Evolutionary conservation across 495 filamentous ascomycete species (phyloP).

Genomic region (Talaromyces proteolyticus): DNA sequence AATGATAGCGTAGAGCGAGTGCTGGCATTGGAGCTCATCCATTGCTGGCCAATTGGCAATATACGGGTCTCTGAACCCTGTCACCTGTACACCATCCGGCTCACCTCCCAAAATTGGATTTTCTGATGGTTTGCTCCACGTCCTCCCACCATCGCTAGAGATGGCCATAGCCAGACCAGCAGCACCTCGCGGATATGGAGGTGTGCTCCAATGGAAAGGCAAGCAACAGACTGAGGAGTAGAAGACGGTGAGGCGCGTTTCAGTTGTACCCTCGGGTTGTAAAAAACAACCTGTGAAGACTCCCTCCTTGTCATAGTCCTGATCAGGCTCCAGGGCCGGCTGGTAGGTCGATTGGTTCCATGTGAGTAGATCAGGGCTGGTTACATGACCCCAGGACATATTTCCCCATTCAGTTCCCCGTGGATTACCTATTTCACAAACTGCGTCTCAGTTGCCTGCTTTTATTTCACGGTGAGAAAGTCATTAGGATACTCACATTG

Average conservation of each 20-base stretch:
- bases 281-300: constrained; percentile 13
- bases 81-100: constrained; percentile 9
- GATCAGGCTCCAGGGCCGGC: constrained; percentile 7
- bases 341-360: constrained; percentile 5
- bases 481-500: constrained; percentile 5
- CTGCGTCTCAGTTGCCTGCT: neutral
- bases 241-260: constrained; percentile 9
- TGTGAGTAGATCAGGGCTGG: constrained; percentile 8
- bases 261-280: neutral
- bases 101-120: constrained; percentile 12
- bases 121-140: constrained; percentile 7
- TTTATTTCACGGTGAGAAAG: neutral
- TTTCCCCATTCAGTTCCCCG: constrained; percentile 13
- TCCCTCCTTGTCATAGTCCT: constrained; percentile 8
- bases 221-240: constrained; percentile 11
- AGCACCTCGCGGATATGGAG: constrained; percentile 9
- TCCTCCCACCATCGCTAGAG: constrained; percentile 9
- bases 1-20: constrained; percentile 8
- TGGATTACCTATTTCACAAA: constrained; percentile 9
- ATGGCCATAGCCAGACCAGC: constrained; percentile 7
- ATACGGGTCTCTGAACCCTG: constrained; percentile 10
- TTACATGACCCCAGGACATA: constrained; percentile 13
- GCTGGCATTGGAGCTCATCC: constrained; percentile 5
- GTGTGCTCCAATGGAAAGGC: constrained; percentile 11
- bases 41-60: constrained; percentile 6